Conservation (phyloP, 179 eudicot species). For the Drosera spatulata region DNA sequence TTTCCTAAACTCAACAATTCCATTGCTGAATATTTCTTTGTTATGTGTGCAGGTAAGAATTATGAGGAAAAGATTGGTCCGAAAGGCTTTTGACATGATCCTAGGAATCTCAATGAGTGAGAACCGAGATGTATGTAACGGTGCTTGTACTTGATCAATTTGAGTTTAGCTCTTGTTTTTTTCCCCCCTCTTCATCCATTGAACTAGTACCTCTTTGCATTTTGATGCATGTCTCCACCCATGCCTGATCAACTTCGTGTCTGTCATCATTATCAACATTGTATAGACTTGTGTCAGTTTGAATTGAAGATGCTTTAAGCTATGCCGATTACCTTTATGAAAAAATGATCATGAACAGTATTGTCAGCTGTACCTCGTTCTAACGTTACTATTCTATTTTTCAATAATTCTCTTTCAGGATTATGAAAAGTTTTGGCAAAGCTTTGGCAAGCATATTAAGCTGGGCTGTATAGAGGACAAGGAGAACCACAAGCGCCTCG, state of each 20-base stretch:
- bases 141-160: not conserved
- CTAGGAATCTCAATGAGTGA: conserved; percentile 89
- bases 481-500: conserved; percentile 86
- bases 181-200: too few species aligned
- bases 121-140: conserved; percentile 56
- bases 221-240: too few species aligned
- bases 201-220: too few species aligned
- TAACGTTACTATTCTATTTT: not conserved
- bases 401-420: conserved; percentile 30
- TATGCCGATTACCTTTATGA: too few species aligned
- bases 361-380: not conserved
- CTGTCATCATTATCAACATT: too few species aligned
- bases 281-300: too few species aligned
- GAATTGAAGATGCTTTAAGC: too few species aligned
- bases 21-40: too few species aligned
- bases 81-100: conserved; percentile 97
- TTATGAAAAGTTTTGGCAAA: conserved; percentile 88
- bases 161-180: not conserved
- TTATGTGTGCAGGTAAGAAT: conserved; percentile 60
- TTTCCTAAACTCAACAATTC: not conserved
- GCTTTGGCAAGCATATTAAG: conserved; percentile 84
- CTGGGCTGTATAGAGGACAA: conserved; percentile 92
- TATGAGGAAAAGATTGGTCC: conserved; percentile 83
- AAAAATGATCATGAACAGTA: too few species aligned
- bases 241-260: too few species aligned